Evolutionary conservation across 768 basidiomycete species (phyloP), one percentile per base, ranked within the genome.

Genomic region (Polyporus arcularius): DNA sequence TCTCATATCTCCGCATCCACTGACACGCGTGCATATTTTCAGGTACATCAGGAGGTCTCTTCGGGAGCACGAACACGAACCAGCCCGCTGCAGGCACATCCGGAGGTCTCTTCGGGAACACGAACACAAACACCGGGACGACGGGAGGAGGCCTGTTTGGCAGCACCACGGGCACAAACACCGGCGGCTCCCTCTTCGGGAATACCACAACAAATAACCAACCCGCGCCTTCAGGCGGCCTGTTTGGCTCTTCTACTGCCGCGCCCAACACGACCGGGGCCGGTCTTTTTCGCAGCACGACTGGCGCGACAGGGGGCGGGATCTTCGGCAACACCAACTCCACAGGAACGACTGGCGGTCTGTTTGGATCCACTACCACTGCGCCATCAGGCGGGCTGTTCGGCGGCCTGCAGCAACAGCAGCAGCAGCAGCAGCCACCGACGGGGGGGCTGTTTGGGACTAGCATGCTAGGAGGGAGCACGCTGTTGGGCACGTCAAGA

Each of bases 401-500:
- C 48, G 78, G 76, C 14, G 66, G 71, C 43, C 69, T 64, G 52
- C 71, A 71, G 43, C 69, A 64, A 51, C 21, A 26, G 21, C 21
- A 26, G 21, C 21, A 26, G 21, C 65, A 64, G 12, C 69, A 67
- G 40, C 53, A 60, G 32, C 53, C 64, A 11, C 28, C 53, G 16
- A 31, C 32, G 28, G 55, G 53, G n/a, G 53, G 45, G 16, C 40
- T 68, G 16, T 67, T 67, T 10, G 65, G 63, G 26, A 61, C 53
- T 2, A 65, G 62, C 54, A 61, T 58, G 14, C 51, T 70, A 10
- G 63, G 61, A 6, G 62, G 61, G 3, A 74, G 69, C 58, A 67
- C 70, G 66, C 68, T 80, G 40, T 65, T 78, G 63, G 65, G 35
- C 35, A 35, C 76, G 50, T 78, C 83, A 7, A 74, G 76, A 51